Percentiles rank a stretch among this genome's conserved stretches.
Conservation (phyloP, 495 filamentous ascomycete genomes). For the Halenospora varia region DNA sequence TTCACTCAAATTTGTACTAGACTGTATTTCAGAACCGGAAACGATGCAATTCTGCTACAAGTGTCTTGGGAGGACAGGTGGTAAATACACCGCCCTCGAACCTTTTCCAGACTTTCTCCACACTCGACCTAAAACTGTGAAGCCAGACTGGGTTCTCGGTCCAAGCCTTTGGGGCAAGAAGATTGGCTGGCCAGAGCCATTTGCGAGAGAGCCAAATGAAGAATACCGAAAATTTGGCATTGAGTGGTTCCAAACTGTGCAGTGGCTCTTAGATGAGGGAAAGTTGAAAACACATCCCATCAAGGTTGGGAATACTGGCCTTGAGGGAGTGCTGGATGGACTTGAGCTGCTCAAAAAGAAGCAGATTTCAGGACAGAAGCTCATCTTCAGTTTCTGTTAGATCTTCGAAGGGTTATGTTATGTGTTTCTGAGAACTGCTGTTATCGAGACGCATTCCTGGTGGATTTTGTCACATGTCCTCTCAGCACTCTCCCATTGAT, state of each 20-base stretch:
- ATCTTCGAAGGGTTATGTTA: too few relatives aligned
- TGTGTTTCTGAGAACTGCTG: too few relatives aligned
- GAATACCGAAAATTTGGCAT: neutral
- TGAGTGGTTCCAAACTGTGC: neutral
- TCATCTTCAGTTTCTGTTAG: too few relatives aligned
- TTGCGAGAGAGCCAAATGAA: neutral
- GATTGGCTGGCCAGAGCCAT: neutral
- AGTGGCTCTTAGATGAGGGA: neutral
- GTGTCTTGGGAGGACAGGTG: conserved; percentile 37
- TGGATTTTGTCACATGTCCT: too few relatives aligned
- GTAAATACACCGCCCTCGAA: conserved; percentile 38
- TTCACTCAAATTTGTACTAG: conserved; percentile 26
- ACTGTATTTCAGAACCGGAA: conserved; percentile 27
- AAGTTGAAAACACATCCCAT: neutral
- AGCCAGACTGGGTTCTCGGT: neutral
- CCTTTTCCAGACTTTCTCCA: too few relatives aligned
- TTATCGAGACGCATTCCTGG: too few relatives aligned
- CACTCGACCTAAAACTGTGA: too few relatives aligned
- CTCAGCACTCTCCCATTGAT: too few relatives aligned
- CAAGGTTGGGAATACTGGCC: too few relatives aligned
- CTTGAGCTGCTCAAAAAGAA: too few relatives aligned
- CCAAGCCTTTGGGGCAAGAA: neutral
- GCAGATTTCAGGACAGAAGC: too few relatives aligned
- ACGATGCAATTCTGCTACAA: conserved; percentile 35
- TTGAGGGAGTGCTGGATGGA: too few relatives aligned